A percentile compares a stretch with the other conserved stretches of the same genome.
Conservation (phyloP, 2,329 filamentous ascomycete species). For the Cladophialophora bantiana region DNA sequence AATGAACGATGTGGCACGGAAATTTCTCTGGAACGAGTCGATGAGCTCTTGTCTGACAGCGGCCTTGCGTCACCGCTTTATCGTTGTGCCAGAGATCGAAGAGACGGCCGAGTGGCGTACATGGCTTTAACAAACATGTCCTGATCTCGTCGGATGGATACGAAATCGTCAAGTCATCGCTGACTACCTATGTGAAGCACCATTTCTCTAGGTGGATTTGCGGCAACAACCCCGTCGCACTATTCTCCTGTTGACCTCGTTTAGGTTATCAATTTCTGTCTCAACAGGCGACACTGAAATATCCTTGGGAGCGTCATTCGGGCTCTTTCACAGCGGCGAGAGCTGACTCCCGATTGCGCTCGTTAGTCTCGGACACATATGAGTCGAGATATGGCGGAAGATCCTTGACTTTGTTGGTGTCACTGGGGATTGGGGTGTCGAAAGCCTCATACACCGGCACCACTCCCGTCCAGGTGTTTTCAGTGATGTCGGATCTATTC, state of each 20-base stretch:
- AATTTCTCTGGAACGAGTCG: constrained; percentile 29
- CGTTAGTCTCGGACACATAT: constrained; percentile 60
- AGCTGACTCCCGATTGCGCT: constrained; percentile 31
- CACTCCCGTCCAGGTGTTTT: constrained; percentile 66
- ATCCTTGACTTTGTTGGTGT: constrained; percentile 64
- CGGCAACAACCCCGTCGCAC: neutral
- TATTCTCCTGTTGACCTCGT: neutral
- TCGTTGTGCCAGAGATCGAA: constrained; percentile 12
- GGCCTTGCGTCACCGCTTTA: constrained; percentile 3
- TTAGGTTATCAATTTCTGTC: neutral
- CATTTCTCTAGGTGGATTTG: neutral
- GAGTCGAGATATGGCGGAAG: constrained; percentile 68
- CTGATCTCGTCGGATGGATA: neutral
- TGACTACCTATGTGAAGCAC: neutral
- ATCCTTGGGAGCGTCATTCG: neutral
- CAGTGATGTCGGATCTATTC: constrained; percentile 56
- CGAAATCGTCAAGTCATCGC: neutral
- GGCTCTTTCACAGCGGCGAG: constrained; percentile 36
- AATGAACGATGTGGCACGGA: constrained; percentile 22
- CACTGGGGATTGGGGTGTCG: constrained; percentile 67
- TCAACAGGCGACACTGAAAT: neutral
- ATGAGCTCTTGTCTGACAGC: constrained; percentile 19
- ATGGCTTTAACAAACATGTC: neutral
- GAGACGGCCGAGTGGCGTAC: constrained; percentile 5
- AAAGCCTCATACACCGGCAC: constrained; percentile 69